These are phyloP conservation scores for Yarrowia deformans DNA, from an alignment of 805 yeast species.

Conservation along the genomic window DNA sequence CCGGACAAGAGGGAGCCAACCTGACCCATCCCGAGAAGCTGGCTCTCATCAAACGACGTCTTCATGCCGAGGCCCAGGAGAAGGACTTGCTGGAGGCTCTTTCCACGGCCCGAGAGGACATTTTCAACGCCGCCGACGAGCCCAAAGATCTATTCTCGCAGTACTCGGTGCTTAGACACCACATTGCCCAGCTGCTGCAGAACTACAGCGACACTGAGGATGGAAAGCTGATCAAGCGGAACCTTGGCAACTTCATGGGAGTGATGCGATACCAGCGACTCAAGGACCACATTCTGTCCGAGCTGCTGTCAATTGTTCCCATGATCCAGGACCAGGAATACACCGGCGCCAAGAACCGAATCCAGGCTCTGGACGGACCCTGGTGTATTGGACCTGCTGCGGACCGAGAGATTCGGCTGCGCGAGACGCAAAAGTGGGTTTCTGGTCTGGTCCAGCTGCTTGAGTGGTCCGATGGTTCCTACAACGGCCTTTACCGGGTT, in stretches of 20 bases:
- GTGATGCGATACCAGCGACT: slow-evolving; percentile 20
- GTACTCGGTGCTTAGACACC: slow-evolving; percentile 8
- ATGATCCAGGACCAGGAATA: slow-evolving; percentile 7
- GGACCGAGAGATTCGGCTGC: slow-evolving; percentile 10
- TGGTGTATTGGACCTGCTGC: slow-evolving; percentile 21
- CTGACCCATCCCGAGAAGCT: slow-evolving; percentile 13
- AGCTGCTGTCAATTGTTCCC: slow-evolving; percentile 3
- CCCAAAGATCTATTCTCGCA: slow-evolving; percentile 4
- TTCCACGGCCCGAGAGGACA: background rate
- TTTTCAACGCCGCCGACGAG: background rate
- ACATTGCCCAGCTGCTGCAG: slow-evolving; percentile 14
- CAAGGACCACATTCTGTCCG: slow-evolving; percentile 9
- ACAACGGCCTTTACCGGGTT: slow-evolving; percentile 24
- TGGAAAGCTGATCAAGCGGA: background rate
- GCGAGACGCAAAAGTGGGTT: slow-evolving; percentile 16
- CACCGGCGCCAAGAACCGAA: slow-evolving; percentile 4
- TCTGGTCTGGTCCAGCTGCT: slow-evolving; percentile 3
- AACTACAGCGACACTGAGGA: slow-evolving; percentile 8
- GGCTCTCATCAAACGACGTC: slow-evolving; percentile 31
- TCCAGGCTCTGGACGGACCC: slow-evolving; percentile 30
- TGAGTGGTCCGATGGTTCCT: slow-evolving; percentile 23
- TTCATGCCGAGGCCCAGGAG: slow-evolving; percentile 5
- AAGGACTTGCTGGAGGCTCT: slow-evolving; percentile 20
- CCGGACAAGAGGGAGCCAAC: slow-evolving; percentile 7
- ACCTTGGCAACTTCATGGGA: slow-evolving; percentile 16